Base-by-base conservation (phyloP, 805 yeast species). In the Schizosaccharomyces octosporus region DNA sequence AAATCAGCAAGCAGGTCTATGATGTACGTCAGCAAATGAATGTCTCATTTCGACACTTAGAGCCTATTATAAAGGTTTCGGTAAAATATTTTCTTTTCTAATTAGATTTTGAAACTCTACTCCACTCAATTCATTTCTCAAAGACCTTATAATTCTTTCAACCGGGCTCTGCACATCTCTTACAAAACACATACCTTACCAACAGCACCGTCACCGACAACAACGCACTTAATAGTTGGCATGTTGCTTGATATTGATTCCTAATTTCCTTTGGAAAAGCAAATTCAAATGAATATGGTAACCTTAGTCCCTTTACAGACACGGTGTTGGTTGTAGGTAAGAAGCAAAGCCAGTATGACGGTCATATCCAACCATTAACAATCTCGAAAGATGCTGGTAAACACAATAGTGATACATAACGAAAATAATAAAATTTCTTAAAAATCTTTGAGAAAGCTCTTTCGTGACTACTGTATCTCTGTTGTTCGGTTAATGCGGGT, bases 161-260 rank as follows among this genome's bases (percentile, higher is more conserved):
- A 36, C 2, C 2, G 15, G 15, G 41, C 41, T 36, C 41, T 11
- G 13, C 15, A 13, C 41, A 36, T 7, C 4, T 7, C 17, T 11
- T 13, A 36, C 15, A 17, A 36, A 36, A 3, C 7, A 45, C 76
- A 61, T 63, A 75, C 78, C 70, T 88, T 90, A 68, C 98, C 98
- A 65, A 93, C 97, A 67, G 97, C 97, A 86, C 98, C 98, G 75
- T 93, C 98, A 66, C 98, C 98, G 62, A 93, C 97, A 66, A 90
- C 97, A 66, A 93, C 97, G 79, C 97, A 93, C 75, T 90, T 90
- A 65, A 74, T 72, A 29, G 57, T 51, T 17, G 57, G 57, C 57
- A 51, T 51, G 27, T 29, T 51, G 27, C 27, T 45, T 45, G 15
- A 6, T 36, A 36, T 36, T 36, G 41, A 36, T 13, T 7, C 41